Base-by-base conservation (phyloP, 495 filamentous ascomycete species). In the Durotheca rogersii region DNA sequence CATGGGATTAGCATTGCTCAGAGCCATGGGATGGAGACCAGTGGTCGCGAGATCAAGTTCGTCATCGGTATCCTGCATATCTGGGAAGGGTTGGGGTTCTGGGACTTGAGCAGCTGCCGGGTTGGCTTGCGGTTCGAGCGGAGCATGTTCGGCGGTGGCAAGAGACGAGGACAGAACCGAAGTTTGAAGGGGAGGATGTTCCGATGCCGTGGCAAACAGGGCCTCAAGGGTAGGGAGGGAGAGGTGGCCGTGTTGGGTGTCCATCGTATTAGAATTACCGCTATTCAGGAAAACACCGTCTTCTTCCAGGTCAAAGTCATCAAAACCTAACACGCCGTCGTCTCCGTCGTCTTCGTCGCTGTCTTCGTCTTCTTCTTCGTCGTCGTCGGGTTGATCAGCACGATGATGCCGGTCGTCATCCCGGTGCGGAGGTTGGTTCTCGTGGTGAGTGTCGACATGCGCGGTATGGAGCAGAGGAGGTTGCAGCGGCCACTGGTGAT, bases 11-110 rank as follows among this genome's bases (percentile, higher is more conserved):
- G 47, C 46, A 56, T 60, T 56, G 18, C 49, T 50, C 19, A 62
- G 17, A 20, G 57, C 52, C 57, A 60, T 60, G 11, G 57, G 57
- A 41, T 60, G 56, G 29, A 59, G 50, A 32, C 50, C 56, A 27
- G 50, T 41, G 29, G 10, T 45, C 38, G 50, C 50, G 11, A 36
- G 49, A 20, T 59, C 50, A 23, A 43, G 16, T 0, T 53, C 56
- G 41, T 59, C 56, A 36, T 65, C 58, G 30, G 31, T 11, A 12
- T 59, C 55, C 32, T 51, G 62, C 2, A 33, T 21, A 1, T 58
- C 49, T 6, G 25, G 39, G 6, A 51, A 17, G 3, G 37, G 45
- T 6, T 21, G 41, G 6, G 27, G 7, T 6, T 50, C 36, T 17
- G 32, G 9, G 12, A 31, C 35, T 32, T 34, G 50, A 21, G 49